phyloP scores from a whole-genome alignment of 129 eudicot species.

The Cynara cardunculus region DNA sequence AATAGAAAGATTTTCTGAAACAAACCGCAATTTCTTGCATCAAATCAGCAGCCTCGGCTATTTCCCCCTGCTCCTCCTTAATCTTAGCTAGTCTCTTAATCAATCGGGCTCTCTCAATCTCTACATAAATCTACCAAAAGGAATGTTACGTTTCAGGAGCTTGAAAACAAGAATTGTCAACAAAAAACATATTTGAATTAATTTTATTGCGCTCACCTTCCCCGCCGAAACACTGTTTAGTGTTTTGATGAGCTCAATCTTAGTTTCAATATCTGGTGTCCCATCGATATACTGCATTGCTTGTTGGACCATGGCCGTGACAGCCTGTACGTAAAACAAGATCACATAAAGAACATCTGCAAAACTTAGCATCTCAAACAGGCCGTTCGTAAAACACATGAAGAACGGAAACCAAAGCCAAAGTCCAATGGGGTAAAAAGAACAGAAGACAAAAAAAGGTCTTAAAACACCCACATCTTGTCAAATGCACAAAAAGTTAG shows the following conservation, averaged over 20 bases:
- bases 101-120: constrained; percentile 85
- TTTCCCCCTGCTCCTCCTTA: constrained; percentile 84
- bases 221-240: constrained; percentile 93
- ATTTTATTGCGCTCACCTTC: constrained; percentile 45
- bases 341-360: background rate
- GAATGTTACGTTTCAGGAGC: background rate
- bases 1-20: background rate
- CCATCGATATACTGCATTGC: constrained; percentile 87
- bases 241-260: constrained; percentile 83
- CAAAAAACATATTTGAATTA: background rate
- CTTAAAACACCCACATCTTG: background rate
- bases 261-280: constrained; percentile 82
- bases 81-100: constrained; percentile 79
- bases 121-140: constrained; percentile 67
- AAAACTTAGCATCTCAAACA: background rate
- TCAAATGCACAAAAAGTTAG: background rate
- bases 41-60: constrained; percentile 94
- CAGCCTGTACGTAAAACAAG: constrained; percentile 42
- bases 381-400: background rate
- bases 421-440: background rate
- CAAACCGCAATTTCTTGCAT: constrained; percentile 94
- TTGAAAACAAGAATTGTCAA: background rate
- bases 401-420: background rate
- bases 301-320: constrained; percentile 92
- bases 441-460: background rate